A percentile compares a stretch with the other conserved stretches of the same genome.
Conservation (phyloP, 192 early-diverging fungal genomes). For the Gaertneriomyces sp. region DNA sequence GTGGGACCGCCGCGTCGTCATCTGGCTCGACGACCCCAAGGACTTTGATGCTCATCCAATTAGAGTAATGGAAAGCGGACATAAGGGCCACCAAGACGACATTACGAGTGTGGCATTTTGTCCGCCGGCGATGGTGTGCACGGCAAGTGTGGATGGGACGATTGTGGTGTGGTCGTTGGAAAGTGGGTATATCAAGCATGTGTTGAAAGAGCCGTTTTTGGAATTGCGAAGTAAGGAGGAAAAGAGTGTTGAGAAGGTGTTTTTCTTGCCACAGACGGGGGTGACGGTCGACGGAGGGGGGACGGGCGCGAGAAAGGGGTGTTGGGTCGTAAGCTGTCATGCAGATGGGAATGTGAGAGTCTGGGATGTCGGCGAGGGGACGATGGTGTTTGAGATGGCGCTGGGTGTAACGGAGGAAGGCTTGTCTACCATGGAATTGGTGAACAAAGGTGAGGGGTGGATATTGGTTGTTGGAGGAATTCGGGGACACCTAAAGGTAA, state of each 20-base stretch:
- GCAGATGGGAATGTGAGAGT: conserved; percentile 53
- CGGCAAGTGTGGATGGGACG: conserved; percentile 41
- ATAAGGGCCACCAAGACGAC: conserved; percentile 49
- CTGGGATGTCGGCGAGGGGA: conserved; percentile 53
- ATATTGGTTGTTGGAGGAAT: conserved; percentile 50
- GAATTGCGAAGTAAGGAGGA: conserved; percentile 52
- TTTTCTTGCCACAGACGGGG: conserved; percentile 4
- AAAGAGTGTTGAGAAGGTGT: conserved; percentile 50
- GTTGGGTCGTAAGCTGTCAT: conserved; percentile 25
- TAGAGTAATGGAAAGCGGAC: conserved; percentile 40
- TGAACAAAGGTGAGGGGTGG: conserved; percentile 32
- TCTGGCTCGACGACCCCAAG: conserved; percentile 55
- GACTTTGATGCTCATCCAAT: conserved; percentile 52
- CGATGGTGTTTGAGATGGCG: conserved; percentile 47
- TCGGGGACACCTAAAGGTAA: conserved; percentile 46
- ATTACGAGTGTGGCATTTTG: conserved; percentile 52
- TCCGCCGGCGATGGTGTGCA: conserved; percentile 45
- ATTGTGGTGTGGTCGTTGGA: conserved; percentile 53
- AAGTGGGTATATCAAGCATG: conserved; percentile 45
- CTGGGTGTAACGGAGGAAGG: conserved; percentile 51
- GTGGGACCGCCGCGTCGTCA: conserved; percentile 56
- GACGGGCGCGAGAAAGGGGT: too few species aligned
- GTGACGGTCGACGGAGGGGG: too few species aligned
- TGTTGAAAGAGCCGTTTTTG: conserved; percentile 44
- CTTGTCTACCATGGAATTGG: conserved; percentile 40